These are phyloP conservation scores for Amanita phalloides DNA, from an alignment of 768 basidiomycete genomes.

Conservation along the genomic window DNA sequence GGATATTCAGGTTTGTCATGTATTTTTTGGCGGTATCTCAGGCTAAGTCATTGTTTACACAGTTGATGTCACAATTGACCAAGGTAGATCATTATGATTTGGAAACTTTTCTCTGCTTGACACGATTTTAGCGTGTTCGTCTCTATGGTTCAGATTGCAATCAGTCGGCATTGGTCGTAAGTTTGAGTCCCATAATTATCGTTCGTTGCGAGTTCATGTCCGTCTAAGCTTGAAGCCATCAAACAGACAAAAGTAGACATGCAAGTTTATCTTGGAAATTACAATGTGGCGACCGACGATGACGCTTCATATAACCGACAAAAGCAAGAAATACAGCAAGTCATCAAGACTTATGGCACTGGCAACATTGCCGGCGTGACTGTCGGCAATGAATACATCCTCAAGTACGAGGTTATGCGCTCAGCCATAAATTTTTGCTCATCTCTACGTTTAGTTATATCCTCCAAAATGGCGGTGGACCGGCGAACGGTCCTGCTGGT, in stretches of 20 bases:
- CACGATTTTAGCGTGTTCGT: slow-evolving; percentile 44
- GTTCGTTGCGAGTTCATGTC: not conserved
- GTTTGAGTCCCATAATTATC: slow-evolving; percentile 12
- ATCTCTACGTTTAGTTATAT: slow-evolving; percentile 37
- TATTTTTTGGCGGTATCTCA: not conserved
- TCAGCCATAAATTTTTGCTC: not conserved
- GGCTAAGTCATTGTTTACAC: slow-evolving; percentile 9
- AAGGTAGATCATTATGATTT: slow-evolving; percentile 24
- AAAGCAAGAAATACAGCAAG: slow-evolving; percentile 49
- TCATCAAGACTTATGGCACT: slow-evolving; percentile 68
- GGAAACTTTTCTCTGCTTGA: not conserved
- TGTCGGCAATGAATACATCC: slow-evolving; percentile 88
- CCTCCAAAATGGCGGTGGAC: slow-evolving; percentile 31
- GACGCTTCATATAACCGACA: slow-evolving; percentile 67
- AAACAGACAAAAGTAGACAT: slow-evolving; percentile 82
- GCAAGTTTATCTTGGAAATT: slow-evolving; percentile 70
- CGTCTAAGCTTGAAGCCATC: slow-evolving; percentile 69
- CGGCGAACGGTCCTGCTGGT: slow-evolving; percentile 52
- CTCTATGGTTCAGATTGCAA: slow-evolving; percentile 88
- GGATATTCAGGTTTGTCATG: slow-evolving; percentile 51
- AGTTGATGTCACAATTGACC: slow-evolving; percentile 83
- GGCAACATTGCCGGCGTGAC: slow-evolving; percentile 71
- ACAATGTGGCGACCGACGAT: slow-evolving; percentile 50
- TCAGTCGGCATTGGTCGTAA: slow-evolving; percentile 62
- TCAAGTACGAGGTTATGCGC: slow-evolving; percentile 40